Conservation (phyloP, 306 rosid species). For the Alnus rubra region DNA sequence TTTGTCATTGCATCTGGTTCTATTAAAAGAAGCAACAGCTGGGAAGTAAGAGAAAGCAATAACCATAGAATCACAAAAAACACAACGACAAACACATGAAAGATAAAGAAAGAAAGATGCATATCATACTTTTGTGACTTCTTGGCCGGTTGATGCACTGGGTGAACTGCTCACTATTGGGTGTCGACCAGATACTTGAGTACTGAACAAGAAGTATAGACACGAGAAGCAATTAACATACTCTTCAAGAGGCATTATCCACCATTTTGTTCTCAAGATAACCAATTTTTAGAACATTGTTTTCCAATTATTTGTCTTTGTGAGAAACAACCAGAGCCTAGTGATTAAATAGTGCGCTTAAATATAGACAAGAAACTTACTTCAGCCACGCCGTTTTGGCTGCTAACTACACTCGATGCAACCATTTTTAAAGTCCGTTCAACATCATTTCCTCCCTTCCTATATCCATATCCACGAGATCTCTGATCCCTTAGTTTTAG, state of each 20-base stretch:
- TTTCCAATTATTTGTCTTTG: neutral
- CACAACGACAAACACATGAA: neutral
- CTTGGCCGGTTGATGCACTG: slow-evolving; percentile 62
- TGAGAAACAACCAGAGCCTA: slow-evolving; percentile 24
- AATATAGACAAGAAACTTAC: slow-evolving; percentile 47
- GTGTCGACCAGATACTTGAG: slow-evolving; percentile 69
- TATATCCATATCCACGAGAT: slow-evolving; percentile 45
- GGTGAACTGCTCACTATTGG: slow-evolving; percentile 68
- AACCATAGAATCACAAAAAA: slow-evolving; percentile 23
- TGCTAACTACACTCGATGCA: slow-evolving; percentile 40
- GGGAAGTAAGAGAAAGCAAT: slow-evolving; percentile 28
- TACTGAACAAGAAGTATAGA: slow-evolving; percentile 60
- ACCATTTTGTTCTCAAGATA: neutral
- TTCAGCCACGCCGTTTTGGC: slow-evolving; percentile 43
- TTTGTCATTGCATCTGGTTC: slow-evolving; percentile 68
- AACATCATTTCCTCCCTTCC: slow-evolving; percentile 54
- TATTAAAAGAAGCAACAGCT: slow-evolving; percentile 35
- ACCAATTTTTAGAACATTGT: neutral
- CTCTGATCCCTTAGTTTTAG: slow-evolving; percentile 44
- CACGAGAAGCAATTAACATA: slow-evolving; percentile 17
- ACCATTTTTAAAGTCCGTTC: slow-evolving; percentile 72
- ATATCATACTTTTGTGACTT: slow-evolving; percentile 62
- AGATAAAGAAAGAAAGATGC: slow-evolving; percentile 22
- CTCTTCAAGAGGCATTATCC: neutral
- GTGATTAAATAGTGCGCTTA: neutral